phyloP scores from a whole-genome alignment of 176 grass and related monocot species.

The Oryza rufipogon region DNA sequence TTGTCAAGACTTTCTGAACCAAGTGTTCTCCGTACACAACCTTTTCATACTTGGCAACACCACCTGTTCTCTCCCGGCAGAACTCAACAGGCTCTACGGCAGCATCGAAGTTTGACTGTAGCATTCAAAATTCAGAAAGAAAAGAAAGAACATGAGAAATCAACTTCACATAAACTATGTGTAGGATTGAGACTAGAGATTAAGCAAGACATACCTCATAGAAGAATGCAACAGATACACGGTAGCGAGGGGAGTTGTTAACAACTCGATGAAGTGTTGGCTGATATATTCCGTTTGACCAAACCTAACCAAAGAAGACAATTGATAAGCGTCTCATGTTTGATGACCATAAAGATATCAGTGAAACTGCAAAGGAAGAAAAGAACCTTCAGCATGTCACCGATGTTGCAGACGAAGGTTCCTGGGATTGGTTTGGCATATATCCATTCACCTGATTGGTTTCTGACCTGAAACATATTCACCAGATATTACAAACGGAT shows the following conservation, averaged over 20 bases:
- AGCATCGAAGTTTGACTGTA: slow-evolving; percentile 83
- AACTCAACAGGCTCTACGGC: slow-evolving; percentile 63
- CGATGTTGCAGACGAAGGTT: slow-evolving; percentile 93
- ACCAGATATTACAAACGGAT: not conserved
- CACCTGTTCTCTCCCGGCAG: slow-evolving; percentile 68
- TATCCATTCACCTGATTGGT: slow-evolving; percentile 85
- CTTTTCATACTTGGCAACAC: slow-evolving; percentile 52
- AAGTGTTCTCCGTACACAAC: slow-evolving; percentile 85
- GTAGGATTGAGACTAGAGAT: not conserved
- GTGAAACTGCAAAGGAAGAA: not conserved
- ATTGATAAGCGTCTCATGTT: not conserved
- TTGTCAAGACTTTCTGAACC: slow-evolving; percentile 67
- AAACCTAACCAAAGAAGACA: slow-evolving; percentile 53
- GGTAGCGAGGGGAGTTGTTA: slow-evolving; percentile 75
- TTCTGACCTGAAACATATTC: slow-evolving; percentile 63
- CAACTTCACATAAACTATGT: not conserved
- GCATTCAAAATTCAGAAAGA: slow-evolving; percentile 1
- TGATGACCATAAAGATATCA: not conserved
- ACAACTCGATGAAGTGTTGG: slow-evolving; percentile 82
- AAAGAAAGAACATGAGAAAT: not conserved
- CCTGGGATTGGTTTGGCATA: slow-evolving; percentile 73
- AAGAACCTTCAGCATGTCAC: slow-evolving; percentile 91
- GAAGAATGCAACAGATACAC: slow-evolving; percentile 86
- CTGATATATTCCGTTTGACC: slow-evolving; percentile 90
- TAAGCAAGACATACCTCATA: slow-evolving; percentile 56